These are phyloP conservation scores for carrot (Daucus carota) DNA, from an alignment of 129 eudicot species.

Conservation along the genomic window DNA sequence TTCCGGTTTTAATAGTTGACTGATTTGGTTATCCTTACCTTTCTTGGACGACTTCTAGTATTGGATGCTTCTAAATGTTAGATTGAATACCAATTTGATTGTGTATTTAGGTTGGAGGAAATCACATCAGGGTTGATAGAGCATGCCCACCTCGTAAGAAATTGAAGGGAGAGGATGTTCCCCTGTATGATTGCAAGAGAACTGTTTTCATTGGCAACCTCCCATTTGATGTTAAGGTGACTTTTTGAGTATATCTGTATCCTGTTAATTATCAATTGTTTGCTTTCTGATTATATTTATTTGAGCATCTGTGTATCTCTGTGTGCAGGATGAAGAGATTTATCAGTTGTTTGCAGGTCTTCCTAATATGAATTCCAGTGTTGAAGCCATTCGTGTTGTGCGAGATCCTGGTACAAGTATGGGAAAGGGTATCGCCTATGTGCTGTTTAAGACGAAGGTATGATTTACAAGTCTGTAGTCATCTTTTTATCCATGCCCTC, in stretches of 20 bases:
- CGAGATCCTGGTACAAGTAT: slow-evolving; percentile 82
- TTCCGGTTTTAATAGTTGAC: not conserved
- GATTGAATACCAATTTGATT: not conserved
- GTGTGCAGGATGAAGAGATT: slow-evolving; percentile 76
- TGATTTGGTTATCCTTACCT: not conserved
- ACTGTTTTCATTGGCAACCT: slow-evolving; percentile 89
- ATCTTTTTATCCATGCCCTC: not conserved
- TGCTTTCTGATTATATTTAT: not conserved
- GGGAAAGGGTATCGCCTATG: slow-evolving; percentile 96
- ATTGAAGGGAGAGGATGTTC: slow-evolving; percentile 69
- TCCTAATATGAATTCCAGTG: slow-evolving; percentile 51
- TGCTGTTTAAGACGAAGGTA: slow-evolving; percentile 86
- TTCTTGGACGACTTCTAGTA: not conserved
- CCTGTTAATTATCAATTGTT: not conserved
- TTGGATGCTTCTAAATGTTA: not conserved
- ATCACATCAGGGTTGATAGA: slow-evolving; percentile 94
- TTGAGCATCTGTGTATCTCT: not conserved
- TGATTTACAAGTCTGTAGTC: not conserved
- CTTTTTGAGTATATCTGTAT: not conserved
- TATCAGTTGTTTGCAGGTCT: slow-evolving; percentile 62
- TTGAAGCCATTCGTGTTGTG: slow-evolving; percentile 88
- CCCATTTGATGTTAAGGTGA: slow-evolving; percentile 95
- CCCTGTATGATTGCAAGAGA: slow-evolving; percentile 72
- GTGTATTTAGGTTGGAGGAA: slow-evolving; percentile 64
- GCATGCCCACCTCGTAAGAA: slow-evolving; percentile 99